Evolutionary conservation across 768 basidiomycete species (phyloP).

Genomic region (Boletales sp.): DNA sequence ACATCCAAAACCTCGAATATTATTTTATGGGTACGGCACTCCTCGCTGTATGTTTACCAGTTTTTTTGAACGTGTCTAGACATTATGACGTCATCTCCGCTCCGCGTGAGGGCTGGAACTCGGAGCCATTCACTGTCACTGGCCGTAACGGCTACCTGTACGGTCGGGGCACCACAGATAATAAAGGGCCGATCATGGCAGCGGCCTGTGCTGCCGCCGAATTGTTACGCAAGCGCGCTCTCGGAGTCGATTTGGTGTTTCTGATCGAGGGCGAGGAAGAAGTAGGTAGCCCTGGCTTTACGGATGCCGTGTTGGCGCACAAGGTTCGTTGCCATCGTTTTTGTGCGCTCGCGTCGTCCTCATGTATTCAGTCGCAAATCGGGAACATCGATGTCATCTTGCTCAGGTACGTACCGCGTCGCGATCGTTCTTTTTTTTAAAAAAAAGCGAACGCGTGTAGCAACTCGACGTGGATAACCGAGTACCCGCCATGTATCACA

Average conservation of each 20-base stretch:
- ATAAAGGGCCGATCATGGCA: constrained; percentile 94
- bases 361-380: constrained; percentile 58
- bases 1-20: constrained; percentile 61
- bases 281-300: constrained; percentile 85
- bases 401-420: constrained; percentile 53
- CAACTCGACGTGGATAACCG: constrained; percentile 97
- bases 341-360: not conserved
- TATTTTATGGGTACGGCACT: constrained; percentile 77
- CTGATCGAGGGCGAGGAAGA: constrained; percentile 97
- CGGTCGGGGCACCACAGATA: constrained; percentile 88
- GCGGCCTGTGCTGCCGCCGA: constrained; percentile 87
- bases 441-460: constrained; percentile 36
- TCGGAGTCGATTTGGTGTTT: constrained; percentile 86
- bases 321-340: constrained; percentile 47
- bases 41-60: not conserved
- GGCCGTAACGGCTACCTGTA: constrained; percentile 89
- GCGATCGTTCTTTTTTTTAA: not conserved
- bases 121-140: constrained; percentile 77
- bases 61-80: constrained; percentile 32
- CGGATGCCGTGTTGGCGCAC: constrained; percentile 65
- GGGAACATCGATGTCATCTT: constrained; percentile 87
- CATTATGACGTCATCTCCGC: constrained; percentile 98
- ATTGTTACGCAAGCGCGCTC: constrained; percentile 62
- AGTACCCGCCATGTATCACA: constrained; percentile 88
- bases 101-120: constrained; percentile 67